Base-by-base conservation (phyloP, 345 rosid species). In the Syzygium aqueum region DNA sequence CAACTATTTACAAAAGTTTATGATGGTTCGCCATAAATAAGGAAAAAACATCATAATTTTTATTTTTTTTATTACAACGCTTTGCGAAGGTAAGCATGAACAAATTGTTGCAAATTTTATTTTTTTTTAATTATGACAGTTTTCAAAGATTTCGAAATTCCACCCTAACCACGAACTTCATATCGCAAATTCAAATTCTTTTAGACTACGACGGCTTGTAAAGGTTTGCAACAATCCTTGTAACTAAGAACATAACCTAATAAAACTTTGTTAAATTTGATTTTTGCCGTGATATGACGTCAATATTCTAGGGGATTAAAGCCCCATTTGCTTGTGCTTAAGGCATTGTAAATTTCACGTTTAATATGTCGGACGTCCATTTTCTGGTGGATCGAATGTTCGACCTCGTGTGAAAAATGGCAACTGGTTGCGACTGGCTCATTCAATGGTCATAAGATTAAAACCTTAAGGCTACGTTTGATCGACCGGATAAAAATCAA, bases 341-440 rank as follows among this genome's bases (percentile, higher is more conserved):
- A 67, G 33, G 13, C 1, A 67, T 17, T 33, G 7, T 33, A 30
- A 33, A 67, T 9, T 67, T 17, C 46, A 33, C 46, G n/a, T n/a
- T 61, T n/a, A 61, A 19, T 14, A 28, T 5, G 19, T 61, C 9
- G 3, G 0, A 67, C 1, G 1, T 7, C 77, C 40, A 15, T 65
- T 28, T 65, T 30, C 11, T 65, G 0, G 43, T 15, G 22, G 22
- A 7, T 65, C 3, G 1, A 3, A 30, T 5, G 9, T 63, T 40
- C 7, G 8, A 65, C 5, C 11, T 65, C 8, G 2, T 16, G 43
- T 30, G 78, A 30, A 16, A 17, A 30, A 6, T 53, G 22, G 56
- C 0, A 9, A 23, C 3, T 3, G 21, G 21, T 6, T 16, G 10
- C 21, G 7, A 63, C 3, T 2, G 1, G 5, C 21, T 63, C 40